Conservation (phyloP, 257 asterid species). For the Apocynum venetum region DNA sequence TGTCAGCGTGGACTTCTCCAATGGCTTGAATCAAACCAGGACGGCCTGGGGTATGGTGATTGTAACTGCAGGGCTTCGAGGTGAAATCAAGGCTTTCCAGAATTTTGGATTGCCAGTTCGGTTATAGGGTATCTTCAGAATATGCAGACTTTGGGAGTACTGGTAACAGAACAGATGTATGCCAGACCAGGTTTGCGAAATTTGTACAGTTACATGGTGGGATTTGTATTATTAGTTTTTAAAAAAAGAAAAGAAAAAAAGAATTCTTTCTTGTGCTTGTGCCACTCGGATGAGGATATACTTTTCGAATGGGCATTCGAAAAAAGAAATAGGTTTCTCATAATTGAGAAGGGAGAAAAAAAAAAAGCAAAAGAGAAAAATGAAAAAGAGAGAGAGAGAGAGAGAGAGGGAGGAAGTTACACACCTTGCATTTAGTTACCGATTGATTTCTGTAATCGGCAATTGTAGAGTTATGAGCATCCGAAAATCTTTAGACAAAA, state of each 20-base stretch:
- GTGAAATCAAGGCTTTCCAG: conserved; percentile 88
- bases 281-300: conserved; percentile 26
- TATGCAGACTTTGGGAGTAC: background rate
- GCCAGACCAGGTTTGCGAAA: conserved; percentile 29
- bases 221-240: conserved; percentile 49
- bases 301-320: conserved; percentile 18
- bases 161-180: background rate
- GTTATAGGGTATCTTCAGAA: conserved; percentile 30
- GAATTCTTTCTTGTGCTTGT: conserved; percentile 23
- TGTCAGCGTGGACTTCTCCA: conserved; percentile 57
- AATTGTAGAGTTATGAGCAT: conserved; percentile 62
- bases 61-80: conserved; percentile 85
- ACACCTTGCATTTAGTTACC: conserved; percentile 37
- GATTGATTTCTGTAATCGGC: conserved; percentile 58
- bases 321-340: conserved; percentile 20
- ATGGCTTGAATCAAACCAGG: conserved; percentile 48
- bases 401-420: conserved; percentile 14
- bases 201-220: conserved; percentile 69
- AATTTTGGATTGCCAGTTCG: conserved; percentile 88
- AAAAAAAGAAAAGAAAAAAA: too few species aligned
- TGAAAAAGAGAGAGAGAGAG: background rate
- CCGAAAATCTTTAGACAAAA: conserved; percentile 25
- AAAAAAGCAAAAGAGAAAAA: background rate
- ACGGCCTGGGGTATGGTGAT: conserved; percentile 93
- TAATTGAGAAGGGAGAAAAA: conserved; percentile 9